Percentiles rank a stretch among this genome's conserved stretches.
Evolutionary conservation across 345 rosid species (phyloP).

Genomic region (Gossypium sturtianum): DNA sequence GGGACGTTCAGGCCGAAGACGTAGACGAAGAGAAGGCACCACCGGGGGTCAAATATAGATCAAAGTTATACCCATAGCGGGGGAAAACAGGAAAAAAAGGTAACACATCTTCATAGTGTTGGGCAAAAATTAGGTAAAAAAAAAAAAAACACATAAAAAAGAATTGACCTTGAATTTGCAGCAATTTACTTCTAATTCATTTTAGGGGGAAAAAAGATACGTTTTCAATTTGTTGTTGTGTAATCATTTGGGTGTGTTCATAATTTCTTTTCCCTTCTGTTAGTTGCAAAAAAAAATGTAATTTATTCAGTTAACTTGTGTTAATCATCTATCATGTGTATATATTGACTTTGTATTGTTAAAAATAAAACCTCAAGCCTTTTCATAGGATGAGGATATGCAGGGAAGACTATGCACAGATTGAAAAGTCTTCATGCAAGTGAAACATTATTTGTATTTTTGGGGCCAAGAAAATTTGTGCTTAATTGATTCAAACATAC

Average conservation of each 20-base stretch:
- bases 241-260: slow-evolving; percentile 7
- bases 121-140: slow-evolving; percentile 3
- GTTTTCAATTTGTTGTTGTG: slow-evolving; percentile 9
- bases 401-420: neutral
- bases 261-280: neutral
- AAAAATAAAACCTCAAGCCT: neutral
- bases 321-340: neutral
- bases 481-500: neutral
- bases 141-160: neutral
- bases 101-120: slow-evolving; percentile 14
- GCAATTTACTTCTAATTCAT: slow-evolving; percentile 16
- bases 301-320: slow-evolving; percentile 1
- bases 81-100: slow-evolving; percentile 6
- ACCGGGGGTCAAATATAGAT: slow-evolving; percentile 19
- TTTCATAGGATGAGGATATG: neutral
- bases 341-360: neutral
- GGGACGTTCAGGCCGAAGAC: slow-evolving; percentile 71
- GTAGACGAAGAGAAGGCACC: slow-evolving; percentile 55
- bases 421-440: slow-evolving; percentile 4
- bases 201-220: neutral
- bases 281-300: neutral
- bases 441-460: neutral
- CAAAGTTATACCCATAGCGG: neutral
- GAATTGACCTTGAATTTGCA: slow-evolving; percentile 10
- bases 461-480: neutral